phyloP scores from a whole-genome alignment of 345 rosid genomes.

The Viola odorata region DNA sequence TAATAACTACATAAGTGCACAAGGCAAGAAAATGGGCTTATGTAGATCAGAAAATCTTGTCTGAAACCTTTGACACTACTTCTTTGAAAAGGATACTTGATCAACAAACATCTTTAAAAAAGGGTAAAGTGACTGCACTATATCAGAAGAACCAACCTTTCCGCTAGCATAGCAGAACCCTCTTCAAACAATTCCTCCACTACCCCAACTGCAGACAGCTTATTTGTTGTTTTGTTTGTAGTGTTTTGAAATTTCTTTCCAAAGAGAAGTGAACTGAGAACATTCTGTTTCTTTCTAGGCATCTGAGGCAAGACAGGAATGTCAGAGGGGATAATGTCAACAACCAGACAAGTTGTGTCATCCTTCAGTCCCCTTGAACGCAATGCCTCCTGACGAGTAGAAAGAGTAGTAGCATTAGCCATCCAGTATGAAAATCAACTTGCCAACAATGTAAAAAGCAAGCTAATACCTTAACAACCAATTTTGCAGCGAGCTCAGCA shows the following conservation, averaged over 20 bases:
- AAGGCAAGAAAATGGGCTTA: too few species aligned
- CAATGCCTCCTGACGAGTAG: slow-evolving; percentile 67
- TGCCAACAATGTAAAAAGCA: neutral
- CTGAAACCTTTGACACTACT: too few species aligned
- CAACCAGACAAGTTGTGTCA: slow-evolving; percentile 98
- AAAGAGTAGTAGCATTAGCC: slow-evolving; percentile 10
- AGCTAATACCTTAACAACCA: slow-evolving; percentile 81
- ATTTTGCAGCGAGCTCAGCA: slow-evolving; percentile 94
- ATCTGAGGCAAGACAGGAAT: slow-evolving; percentile 55
- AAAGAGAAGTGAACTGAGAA: slow-evolving; percentile 54
- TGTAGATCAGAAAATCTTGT: too few species aligned
- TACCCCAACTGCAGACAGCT: slow-evolving; percentile 88
- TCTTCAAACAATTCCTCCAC: slow-evolving; percentile 99
- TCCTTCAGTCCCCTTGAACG: slow-evolving; percentile 97
- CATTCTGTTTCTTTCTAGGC: slow-evolving; percentile 66
- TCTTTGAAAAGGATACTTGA: too few species aligned
- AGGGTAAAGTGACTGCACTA: neutral
- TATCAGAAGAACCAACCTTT: slow-evolving; percentile 46
- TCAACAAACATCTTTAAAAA: too few species aligned
- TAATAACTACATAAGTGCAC: too few species aligned
- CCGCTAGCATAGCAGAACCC: slow-evolving; percentile 95
- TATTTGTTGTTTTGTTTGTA: slow-evolving; percentile 52
- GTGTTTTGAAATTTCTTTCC: slow-evolving; percentile 49
- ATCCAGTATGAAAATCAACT: neutral
- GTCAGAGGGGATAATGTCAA: slow-evolving; percentile 89